Evolutionary conservation across 805 yeast genomes (phyloP), one percentile per base, ranked within the genome.

Genomic region (Ogataea haglerorum): DNA sequence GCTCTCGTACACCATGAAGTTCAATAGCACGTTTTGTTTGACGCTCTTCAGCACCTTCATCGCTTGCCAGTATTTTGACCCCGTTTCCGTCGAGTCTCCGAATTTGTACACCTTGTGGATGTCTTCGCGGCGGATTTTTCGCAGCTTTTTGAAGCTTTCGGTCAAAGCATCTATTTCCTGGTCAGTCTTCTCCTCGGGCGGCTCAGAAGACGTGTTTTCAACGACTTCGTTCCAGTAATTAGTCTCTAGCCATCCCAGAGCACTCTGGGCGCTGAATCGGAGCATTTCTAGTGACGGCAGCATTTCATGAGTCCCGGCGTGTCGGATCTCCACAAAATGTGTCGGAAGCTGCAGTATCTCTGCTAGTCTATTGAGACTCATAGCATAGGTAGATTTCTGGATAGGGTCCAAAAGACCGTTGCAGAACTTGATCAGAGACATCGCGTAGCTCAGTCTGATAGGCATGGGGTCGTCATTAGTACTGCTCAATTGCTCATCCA

Each of bases 401-500:
- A 74, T 74, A 0, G 95, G 93, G 59, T 93, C 99, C 26, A 93
- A 62, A 3, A 88, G 61, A 2, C 97, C 98, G 61, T 93, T 93
- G 18, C 93, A 97, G 64, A 91, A 88, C 43, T 95, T 68, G 19
- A 88, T 80, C 10, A 90, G 54, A 0, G 88, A 77, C 85, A 85
- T 80, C 0, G 89, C 66, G 56, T 85, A 85, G 5, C 81, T 68
- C 46, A 80, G 52, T 45, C 78, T 72, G 2, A 77, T 52, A 0
- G 67, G 47, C 34, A 57, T 57, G 13, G 64, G 49, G 35, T 72
- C 75, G 8, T 46, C 27, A 31, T 13, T 5, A 10, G 6, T 31
- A 8, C 15, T 9, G 6, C 15, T 38, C 9, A 48, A 45, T n/a
- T 51, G 43, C 24, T 68, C 68, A 43, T 76, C 80, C 10, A 60